Percentiles rank a stretch among this genome's conserved stretches.
Conservation (phyloP, 2,329 filamentous ascomycete species). For the Bisporella sp. region DNA sequence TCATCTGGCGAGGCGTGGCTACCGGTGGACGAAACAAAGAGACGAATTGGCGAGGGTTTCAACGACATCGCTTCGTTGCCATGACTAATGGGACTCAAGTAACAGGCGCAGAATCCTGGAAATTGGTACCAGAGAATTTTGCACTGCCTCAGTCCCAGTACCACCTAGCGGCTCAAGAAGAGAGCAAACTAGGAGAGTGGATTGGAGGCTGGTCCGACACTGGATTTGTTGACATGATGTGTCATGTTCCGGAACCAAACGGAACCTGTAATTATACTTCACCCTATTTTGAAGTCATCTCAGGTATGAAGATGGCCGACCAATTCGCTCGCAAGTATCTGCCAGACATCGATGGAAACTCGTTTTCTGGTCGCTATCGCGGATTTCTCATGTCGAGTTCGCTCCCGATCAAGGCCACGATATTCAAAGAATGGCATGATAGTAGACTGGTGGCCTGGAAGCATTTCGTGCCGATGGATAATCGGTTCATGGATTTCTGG, state of each 20-base stretch:
- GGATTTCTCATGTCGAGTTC: conserved; percentile 63
- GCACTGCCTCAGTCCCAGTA: conserved; percentile 43
- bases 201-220: conserved; percentile 26
- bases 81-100: conserved; percentile 42
- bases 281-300: conserved; percentile 36
- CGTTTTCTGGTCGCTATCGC: conserved; percentile 61
- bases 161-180: conserved; percentile 34
- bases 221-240: conserved; percentile 34
- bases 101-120: conserved; percentile 26
- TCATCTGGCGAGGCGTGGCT: conserved; percentile 59
- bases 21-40: conserved; percentile 47
- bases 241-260: conserved; percentile 33
- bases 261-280: conserved; percentile 40
- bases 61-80: conserved; percentile 48
- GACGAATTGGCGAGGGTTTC: conserved; percentile 47
- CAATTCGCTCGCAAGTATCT: conserved; percentile 62
- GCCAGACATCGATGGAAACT: conserved; percentile 72
- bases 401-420: conserved; percentile 69
- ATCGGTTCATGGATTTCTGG: conserved; percentile 64
- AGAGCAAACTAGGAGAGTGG: conserved; percentile 34
- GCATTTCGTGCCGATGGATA: conserved; percentile 80
- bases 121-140: conserved; percentile 42
- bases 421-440: conserved; percentile 80
- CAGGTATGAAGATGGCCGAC: conserved; percentile 42
- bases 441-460: conserved; percentile 67